phyloP scores from a whole-genome alignment of 768 basidiomycete genomes.

The Boletus vinaceobasis region DNA sequence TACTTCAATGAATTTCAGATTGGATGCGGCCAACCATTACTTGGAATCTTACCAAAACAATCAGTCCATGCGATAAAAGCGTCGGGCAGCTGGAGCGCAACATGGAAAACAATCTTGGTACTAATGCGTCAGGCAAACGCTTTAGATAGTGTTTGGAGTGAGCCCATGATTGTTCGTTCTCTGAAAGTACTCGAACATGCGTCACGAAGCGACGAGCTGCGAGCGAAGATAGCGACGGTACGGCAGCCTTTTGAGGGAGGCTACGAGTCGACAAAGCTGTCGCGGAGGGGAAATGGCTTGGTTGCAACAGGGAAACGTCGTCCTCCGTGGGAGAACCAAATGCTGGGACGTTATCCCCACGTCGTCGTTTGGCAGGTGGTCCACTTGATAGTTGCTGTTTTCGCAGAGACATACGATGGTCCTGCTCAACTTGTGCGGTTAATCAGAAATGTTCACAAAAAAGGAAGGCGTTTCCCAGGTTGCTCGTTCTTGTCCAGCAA shows the following conservation, averaged over 20 bases:
- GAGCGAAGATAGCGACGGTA: conserved; percentile 47
- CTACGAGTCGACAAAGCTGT: conserved; percentile 47
- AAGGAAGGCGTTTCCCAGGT: no score
- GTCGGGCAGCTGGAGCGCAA: conserved; percentile 49
- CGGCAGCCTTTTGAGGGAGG: conserved; percentile 27
- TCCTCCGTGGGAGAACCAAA: conserved; percentile 47
- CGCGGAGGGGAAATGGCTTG: conserved; percentile 45
- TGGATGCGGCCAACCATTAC: not conserved
- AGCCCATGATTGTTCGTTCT: conserved; percentile 39
- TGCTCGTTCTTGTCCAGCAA: no score
- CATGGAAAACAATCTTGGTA: conserved; percentile 50
- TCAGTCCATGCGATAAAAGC: conserved; percentile 51
- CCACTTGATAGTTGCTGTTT: conserved; percentile 1
- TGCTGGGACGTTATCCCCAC: conserved; percentile 8
- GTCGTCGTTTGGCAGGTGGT: conserved; percentile 15
- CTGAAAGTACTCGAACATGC: conserved; percentile 40
- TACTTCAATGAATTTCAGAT: conserved; percentile 36
- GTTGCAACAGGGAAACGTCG: conserved; percentile 37
- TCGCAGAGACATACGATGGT: conserved; percentile 7
- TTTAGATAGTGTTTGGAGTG: conserved; percentile 39
- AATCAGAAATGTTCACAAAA: no score
- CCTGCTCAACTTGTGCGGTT: not conserved
- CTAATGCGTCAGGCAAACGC: conserved; percentile 48
- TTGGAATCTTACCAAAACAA: conserved; percentile 44
- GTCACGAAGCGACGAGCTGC: conserved; percentile 52